phyloP scores from a whole-genome alignment of 306 rosid genomes.

The Cotoneaster glaucophyllus region DNA sequence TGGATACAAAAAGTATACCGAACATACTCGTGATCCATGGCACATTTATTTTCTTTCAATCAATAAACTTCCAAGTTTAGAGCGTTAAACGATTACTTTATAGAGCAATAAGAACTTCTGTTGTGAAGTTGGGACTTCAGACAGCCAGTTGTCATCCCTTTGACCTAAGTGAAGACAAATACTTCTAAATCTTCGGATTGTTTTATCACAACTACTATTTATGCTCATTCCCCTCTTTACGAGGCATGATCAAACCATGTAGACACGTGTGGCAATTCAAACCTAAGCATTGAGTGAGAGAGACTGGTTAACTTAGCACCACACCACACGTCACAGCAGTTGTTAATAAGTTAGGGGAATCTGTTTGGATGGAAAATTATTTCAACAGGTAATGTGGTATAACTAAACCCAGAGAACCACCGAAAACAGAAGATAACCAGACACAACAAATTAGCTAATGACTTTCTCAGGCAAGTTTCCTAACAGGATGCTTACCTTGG shows the following conservation, averaged over 20 bases:
- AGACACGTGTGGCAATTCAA: neutral
- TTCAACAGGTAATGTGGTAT: neutral
- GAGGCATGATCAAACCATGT: neutral
- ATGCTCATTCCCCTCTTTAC: neutral
- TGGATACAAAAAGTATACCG: too few species aligned
- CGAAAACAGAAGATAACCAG: neutral
- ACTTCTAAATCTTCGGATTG: neutral
- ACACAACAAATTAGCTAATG: neutral
- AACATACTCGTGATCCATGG: neutral
- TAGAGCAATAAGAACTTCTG: neutral
- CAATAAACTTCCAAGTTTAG: neutral
- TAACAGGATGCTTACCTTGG: conserved; percentile 44
- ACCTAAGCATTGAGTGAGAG: neutral
- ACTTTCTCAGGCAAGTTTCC: neutral
- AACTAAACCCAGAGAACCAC: neutral
- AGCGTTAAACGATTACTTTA: neutral
- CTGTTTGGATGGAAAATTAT: neutral
- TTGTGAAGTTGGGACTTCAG: neutral
- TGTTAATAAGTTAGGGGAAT: neutral
- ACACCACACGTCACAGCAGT: neutral
- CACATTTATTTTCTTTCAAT: neutral
- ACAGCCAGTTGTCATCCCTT: neutral
- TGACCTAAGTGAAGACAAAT: conserved; percentile 12
- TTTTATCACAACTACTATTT: neutral
- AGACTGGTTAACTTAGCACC: neutral